Conservation (phyloP, 2,329 filamentous ascomycete species). For the Apiospora aurea region DNA sequence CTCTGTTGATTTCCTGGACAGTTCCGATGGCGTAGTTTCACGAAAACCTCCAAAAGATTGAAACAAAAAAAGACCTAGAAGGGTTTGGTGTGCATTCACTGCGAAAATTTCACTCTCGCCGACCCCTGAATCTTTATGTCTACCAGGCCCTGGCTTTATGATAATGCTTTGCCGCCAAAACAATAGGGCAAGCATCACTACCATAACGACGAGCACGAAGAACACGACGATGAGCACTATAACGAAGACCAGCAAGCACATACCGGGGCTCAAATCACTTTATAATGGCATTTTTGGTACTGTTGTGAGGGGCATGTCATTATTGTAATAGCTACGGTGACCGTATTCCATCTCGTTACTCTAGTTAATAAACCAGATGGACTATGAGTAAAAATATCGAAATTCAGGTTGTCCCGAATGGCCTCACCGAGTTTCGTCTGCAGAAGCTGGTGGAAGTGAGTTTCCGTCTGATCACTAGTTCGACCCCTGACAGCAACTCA, state of each 20-base stretch:
- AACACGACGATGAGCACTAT: not conserved
- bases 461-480: not conserved
- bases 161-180: no score
- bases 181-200: not conserved
- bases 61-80: not conserved
- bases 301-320: not conserved
- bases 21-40: not conserved
- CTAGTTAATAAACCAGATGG: no score
- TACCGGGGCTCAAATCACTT: not conserved
- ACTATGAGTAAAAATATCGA: not conserved
- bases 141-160: not conserved
- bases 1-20: not conserved
- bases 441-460: not conserved
- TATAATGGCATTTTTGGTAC: no score
- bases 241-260: not conserved
- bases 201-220: accelerated
- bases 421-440: not conserved
- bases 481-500: no score
- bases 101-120: not conserved
- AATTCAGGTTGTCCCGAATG: not conserved
- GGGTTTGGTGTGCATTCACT: not conserved
- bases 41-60: not conserved
- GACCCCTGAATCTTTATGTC: not conserved
- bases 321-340: not conserved
- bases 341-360: not conserved